These are phyloP conservation scores for Naumovozyma castellii DNA, from an alignment of 805 yeast genomes.

Conservation along the genomic window DNA sequence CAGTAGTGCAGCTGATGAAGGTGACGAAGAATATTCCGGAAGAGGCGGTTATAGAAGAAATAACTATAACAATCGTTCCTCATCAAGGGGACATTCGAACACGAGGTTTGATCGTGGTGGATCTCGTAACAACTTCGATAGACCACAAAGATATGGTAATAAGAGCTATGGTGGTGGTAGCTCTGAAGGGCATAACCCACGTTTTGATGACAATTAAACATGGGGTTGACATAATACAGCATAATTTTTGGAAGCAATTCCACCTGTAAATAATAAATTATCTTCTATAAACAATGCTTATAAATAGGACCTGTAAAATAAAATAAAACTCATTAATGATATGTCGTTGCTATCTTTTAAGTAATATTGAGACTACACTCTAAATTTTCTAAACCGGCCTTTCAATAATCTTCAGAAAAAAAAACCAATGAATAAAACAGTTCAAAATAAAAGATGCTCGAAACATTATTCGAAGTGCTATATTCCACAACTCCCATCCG, in stretches of 20 bases:
- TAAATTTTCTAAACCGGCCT: too few relatives aligned
- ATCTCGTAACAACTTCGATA: neutral
- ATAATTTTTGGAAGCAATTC: neutral
- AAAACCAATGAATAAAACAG: too few relatives aligned
- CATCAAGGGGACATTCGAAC: neutral
- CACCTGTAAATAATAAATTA: neutral
- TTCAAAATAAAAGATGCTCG: too few relatives aligned
- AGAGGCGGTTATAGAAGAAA: neutral
- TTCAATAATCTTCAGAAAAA: too few relatives aligned
- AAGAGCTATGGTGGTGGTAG: neutral
- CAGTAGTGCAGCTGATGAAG: neutral
- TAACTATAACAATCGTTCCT: neutral
- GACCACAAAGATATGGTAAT: neutral
- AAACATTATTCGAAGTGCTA: too few relatives aligned
- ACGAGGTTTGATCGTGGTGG: too few relatives aligned
- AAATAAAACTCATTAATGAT: too few relatives aligned
- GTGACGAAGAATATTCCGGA: neutral
- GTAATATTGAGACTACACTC: too few relatives aligned
- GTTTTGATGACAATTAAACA: neutral
- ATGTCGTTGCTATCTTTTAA: too few relatives aligned
- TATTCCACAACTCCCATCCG: too few relatives aligned
- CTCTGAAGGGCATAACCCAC: neutral
- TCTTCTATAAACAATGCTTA: neutral
- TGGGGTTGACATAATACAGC: too few relatives aligned
- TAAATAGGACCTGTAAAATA: neutral